Conservation (phyloP, 345 rosid genomes). For the Syzygium aromaticum region DNA sequence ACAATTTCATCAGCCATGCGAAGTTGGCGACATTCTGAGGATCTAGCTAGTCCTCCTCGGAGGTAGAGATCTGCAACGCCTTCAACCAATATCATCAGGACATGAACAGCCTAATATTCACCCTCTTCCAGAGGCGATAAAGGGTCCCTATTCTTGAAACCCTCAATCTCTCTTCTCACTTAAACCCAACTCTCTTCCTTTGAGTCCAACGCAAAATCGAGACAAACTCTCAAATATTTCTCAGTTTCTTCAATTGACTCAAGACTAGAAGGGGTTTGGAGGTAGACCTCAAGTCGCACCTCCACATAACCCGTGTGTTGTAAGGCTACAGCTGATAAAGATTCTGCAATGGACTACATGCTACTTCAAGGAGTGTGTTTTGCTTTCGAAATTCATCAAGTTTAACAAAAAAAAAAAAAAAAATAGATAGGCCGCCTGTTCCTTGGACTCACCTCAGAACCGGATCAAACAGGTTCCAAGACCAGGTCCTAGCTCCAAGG, state of each 20-base stretch:
- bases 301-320: constrained; percentile 26
- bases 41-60: too few species aligned
- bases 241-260: constrained; percentile 52
- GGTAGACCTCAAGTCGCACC: constrained; percentile 45
- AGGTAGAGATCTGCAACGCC: too few species aligned
- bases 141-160: too few species aligned
- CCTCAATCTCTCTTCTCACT: too few species aligned
- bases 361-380: constrained; percentile 72
- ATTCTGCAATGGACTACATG: constrained; percentile 61
- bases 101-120: too few species aligned
- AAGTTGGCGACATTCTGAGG: too few species aligned
- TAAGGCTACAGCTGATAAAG: constrained; percentile 44
- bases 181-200: too few species aligned
- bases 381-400: constrained; percentile 79
- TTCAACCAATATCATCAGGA: too few species aligned
- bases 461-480: too few species aligned
- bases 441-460: not conserved
- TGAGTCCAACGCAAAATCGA: constrained; percentile 36
- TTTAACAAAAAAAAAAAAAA: not conserved
- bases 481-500: not conserved
- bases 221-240: constrained; percentile 24
- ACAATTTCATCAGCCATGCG: too few species aligned
- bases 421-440: rapidly evolving
- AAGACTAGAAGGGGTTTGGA: constrained; percentile 28
- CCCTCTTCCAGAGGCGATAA: too few species aligned